Base-by-base conservation (phyloP, 257 asterid genomes). In the Solanum arcanum region DNA sequence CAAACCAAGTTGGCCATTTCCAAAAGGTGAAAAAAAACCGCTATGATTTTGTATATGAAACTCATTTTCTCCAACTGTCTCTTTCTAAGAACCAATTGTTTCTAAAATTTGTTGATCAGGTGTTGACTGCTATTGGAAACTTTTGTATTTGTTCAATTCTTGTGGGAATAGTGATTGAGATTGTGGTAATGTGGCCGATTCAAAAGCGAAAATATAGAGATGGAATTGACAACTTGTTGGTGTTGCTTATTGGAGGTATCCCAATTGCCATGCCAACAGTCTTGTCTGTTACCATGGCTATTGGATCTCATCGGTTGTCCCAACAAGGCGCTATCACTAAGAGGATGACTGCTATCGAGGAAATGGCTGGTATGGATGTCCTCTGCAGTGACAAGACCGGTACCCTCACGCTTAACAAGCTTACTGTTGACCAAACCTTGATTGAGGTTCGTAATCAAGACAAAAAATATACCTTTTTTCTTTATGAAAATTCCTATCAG, bases 281-380 rank as follows among this genome's bases (percentile, higher is more conserved):
- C 33, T 85, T 96, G 93, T 96, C 99, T 2, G 99, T 96, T 52
- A 96, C 99, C 39, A 96, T 96, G 99, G 99, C 99, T 31, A 96
- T 96, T 31, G 99, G 98, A 66, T 96, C 98, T 31, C 99, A 95
- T 84, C 86, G 99, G 49, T 94, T 96, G 7, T 94, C 99, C 7
- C 93, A 96, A 15, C 99, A 96, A 90, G 99, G 99, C 1, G 99
- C 99, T 91, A 96, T 96, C 88, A 96, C 99, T 39, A 96, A 96
- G 92, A 94, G 99, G 89, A 96, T 96, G 98, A 95, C 99, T n/a
- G 99, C 99, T 68, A 96, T 96, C 42, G 99, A 96, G 90, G 99
- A 96, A 81, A 94, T 96, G 98, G 98, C 98, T 12, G 98, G 98
- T 47, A 96, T 96, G 99, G 98, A 96, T 84, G 98, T 96, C 80